Evolutionary conservation across 192 early-diverging fungal species (phyloP).

Genomic region (Backusella macrospora): DNA sequence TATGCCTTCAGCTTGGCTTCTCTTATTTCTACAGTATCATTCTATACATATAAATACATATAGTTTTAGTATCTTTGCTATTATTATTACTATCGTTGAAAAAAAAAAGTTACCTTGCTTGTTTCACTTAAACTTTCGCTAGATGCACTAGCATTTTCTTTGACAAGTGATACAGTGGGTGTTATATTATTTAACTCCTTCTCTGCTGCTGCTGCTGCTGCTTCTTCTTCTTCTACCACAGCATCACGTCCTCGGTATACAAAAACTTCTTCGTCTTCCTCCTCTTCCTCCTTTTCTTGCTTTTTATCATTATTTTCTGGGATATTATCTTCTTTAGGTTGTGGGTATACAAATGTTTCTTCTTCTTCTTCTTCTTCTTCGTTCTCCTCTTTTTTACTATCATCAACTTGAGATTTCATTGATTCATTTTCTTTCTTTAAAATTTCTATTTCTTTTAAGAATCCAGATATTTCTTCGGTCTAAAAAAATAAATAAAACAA

Average conservation of each 20-base stretch:
- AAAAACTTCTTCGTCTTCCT: constrained; percentile 42
- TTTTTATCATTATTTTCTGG: constrained; percentile 11
- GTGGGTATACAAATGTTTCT: constrained; percentile 38
- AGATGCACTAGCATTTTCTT: background rate
- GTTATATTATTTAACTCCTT: background rate
- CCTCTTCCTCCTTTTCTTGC: constrained; percentile 30
- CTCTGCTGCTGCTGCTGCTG: background rate
- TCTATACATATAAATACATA: no score
- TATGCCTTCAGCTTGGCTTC: constrained; percentile 6
- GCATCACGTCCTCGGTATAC: constrained; percentile 22
- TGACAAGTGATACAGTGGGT: background rate
- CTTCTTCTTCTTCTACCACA: background rate
- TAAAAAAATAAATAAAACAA: background rate
- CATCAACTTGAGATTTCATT: background rate
- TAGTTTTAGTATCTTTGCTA: background rate
- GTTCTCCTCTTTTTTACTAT: constrained; percentile 23
- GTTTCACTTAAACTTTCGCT: background rate
- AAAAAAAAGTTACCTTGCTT: background rate
- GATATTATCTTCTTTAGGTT: constrained; percentile 8
- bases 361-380: constrained; percentile 25
- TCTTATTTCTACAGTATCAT: background rate
- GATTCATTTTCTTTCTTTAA: background rate
- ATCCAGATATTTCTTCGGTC: background rate
- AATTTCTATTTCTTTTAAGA: constrained; percentile 1
- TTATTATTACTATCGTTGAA: background rate